Evolutionary conservation across 345 rosid species (phyloP), one percentile per base, ranked within the genome.

Genomic region (Eucalyptus rudis): DNA sequence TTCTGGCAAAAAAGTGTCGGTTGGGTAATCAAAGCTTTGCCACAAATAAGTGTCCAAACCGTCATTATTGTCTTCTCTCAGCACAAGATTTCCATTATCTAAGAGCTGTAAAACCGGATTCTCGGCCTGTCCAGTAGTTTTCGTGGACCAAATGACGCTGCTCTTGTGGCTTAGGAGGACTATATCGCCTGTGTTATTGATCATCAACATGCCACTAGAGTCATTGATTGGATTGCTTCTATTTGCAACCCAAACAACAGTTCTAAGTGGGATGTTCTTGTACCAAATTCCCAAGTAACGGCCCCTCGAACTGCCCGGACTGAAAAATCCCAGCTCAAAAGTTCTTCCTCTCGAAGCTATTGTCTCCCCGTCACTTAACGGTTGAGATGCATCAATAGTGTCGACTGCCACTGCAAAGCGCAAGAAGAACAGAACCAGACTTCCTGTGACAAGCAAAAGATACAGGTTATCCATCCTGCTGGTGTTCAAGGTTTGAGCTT

Each of bases 21-120:
- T 86, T 17, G 94, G 94, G 54, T 91, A 84, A 44, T 93, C 94
- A 45, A 94, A 94, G 79, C 95, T 93, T 89, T 93, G 94, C 96
- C 94, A 93, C 50, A 89, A 8, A 44, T 47, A 56, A 4, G 76
- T 54, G 66, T 49, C 83, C 11, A 16, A 15, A 59, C n/a, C 27
- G 6, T 33, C 15, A 17, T 25, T 84, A 11, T 91, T 20, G 56
- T n/a, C 86, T 7, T 49, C 93, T 68, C 87, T 90, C 9, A 92
- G 80, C 50, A 94, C 92, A 19, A 95, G 91, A 68, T 95, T 94
- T 45, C 96, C 95, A 10, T 94, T 51, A 19, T 91, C 94, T 66
- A 92, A 71, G 36, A 95, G 76, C 86, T 90, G 93, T 16, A 88
- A 64, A 50, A 90, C 90, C 20, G 93, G 93, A 76, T 89, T 89